Evolutionary conservation across 345 rosid genomes (phyloP).

Genomic region (Hibiscus mutabilis): DNA sequence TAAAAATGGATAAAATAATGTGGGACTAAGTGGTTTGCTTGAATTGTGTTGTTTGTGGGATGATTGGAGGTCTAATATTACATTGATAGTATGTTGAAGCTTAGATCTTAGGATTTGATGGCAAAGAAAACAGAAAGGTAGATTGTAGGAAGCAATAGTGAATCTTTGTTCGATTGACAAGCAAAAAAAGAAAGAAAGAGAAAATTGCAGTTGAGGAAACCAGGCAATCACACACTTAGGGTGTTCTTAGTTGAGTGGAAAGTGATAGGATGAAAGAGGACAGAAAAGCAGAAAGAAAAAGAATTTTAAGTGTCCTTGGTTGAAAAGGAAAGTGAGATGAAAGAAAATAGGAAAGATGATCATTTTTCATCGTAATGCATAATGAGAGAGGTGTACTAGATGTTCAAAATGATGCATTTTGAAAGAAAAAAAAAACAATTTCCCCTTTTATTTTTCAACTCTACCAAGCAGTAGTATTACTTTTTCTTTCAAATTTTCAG

Average conservation of each 20-base stretch:
- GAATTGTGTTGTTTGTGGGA: background rate
- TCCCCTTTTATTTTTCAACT: too few species aligned
- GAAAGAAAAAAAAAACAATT: too few species aligned
- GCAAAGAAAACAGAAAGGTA: background rate
- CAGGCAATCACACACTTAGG: background rate
- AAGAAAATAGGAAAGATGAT: background rate
- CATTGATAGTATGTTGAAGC: background rate
- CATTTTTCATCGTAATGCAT: too few species aligned
- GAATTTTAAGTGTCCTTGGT: background rate
- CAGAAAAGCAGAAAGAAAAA: background rate
- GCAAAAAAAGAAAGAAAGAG: background rate
- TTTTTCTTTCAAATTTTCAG: conserved; percentile 19
- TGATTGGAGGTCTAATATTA: background rate
- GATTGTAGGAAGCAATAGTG: background rate
- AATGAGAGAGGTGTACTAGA: too few species aligned
- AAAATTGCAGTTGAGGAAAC: too few species aligned
- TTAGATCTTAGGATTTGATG: background rate
- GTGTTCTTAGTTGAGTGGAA: background rate
- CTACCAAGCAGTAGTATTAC: too few species aligned
- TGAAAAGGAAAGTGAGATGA: background rate
- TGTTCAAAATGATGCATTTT: too few species aligned
- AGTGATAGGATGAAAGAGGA: background rate
- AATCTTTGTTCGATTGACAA: background rate
- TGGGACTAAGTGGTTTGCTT: background rate
- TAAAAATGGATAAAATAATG: background rate